Percentiles rank a stretch among this genome's conserved stretches.
Conservation (phyloP, 371 early-diverging fungal species). For the Nematocida ironsii region DNA sequence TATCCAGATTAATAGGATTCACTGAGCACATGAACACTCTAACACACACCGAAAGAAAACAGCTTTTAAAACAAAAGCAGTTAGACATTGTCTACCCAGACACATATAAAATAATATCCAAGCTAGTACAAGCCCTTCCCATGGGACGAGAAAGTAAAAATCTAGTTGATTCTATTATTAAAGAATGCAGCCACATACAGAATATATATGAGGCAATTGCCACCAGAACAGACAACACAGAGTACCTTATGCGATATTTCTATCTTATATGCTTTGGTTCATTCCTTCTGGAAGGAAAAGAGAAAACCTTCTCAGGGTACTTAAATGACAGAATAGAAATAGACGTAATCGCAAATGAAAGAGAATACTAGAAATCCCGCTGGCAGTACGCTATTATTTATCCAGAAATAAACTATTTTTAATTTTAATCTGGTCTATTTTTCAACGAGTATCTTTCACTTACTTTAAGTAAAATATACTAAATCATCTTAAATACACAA, state of each 20-base stretch:
- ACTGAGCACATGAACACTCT: conserved; percentile 45
- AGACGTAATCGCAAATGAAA: conserved; percentile 42
- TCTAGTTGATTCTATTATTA: conserved; percentile 74
- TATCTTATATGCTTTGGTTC: conserved; percentile 61
- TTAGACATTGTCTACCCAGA: conserved; percentile 71
- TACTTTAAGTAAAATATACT: not conserved
- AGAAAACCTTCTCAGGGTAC: conserved; percentile 24
- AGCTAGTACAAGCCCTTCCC: conserved; percentile 73
- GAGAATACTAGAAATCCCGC: not conserved
- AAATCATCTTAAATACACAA: not conserved
- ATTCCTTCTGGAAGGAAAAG: conserved; percentile 51
- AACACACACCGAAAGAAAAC: conserved; percentile 70
- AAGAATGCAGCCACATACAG: conserved; percentile 76
- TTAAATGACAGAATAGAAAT: conserved; percentile 38
- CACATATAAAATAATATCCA: conserved; percentile 74
- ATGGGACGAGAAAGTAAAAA: conserved; percentile 74
- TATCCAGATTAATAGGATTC: conserved; percentile 67
- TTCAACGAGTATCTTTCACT: not conserved
- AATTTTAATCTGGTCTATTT: not conserved
- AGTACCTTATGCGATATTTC: conserved; percentile 57
- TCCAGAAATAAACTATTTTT: not conserved
- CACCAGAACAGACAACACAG: conserved; percentile 1
- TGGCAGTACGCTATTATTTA: not conserved
- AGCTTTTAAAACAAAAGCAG: conserved; percentile 63
- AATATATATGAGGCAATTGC: conserved; percentile 71